Conservation (phyloP, 1,139 yeast genomes). For the Protomyces macrosporus region DNA sequence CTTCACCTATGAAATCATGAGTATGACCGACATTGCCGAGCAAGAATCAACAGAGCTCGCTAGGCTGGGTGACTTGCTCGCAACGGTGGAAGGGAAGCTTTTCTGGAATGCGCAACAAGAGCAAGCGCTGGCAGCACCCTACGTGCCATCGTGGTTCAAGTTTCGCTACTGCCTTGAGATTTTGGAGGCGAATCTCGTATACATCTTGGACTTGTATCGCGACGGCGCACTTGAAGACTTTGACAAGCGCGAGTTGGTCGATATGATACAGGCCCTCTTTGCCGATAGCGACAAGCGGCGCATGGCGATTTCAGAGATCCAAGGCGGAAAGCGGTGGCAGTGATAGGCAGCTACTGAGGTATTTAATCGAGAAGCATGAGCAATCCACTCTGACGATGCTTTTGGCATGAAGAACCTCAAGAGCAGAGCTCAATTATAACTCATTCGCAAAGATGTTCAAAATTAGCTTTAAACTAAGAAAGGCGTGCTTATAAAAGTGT, state of each 20-base stretch:
- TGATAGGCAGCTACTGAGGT: not conserved
- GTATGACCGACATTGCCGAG: constrained; percentile 23
- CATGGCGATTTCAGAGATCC: not conserved
- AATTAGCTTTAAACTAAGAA: not conserved
- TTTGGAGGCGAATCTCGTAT: constrained; percentile 48
- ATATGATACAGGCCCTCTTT: constrained; percentile 58
- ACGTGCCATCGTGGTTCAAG: constrained; percentile 43
- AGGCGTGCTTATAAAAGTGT: not conserved
- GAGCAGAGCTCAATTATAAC: no score
- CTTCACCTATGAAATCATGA: not conserved
- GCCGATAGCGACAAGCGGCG: constrained; percentile 65
- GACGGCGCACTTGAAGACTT: constrained; percentile 71
- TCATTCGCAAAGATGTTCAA: no score
- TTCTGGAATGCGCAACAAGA: constrained; percentile 23
- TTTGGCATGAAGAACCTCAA: no score
- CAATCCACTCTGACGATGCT: no score
- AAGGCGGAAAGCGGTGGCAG: not conserved
- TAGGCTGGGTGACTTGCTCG: constrained; percentile 4
- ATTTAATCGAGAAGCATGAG: no score
- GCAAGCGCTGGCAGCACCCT: constrained; percentile 34
- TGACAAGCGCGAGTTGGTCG: constrained; percentile 58
- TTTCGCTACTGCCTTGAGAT: constrained; percentile 39
- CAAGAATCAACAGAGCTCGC: constrained; percentile 15
- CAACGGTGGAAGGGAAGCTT: constrained; percentile 3
- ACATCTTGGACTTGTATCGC: constrained; percentile 64